A percentile compares a stretch with the other conserved stretches of the same genome.
Conservation (phyloP, 1,139 yeast genomes). For the Yamadazyma songkhlaensis region DNA sequence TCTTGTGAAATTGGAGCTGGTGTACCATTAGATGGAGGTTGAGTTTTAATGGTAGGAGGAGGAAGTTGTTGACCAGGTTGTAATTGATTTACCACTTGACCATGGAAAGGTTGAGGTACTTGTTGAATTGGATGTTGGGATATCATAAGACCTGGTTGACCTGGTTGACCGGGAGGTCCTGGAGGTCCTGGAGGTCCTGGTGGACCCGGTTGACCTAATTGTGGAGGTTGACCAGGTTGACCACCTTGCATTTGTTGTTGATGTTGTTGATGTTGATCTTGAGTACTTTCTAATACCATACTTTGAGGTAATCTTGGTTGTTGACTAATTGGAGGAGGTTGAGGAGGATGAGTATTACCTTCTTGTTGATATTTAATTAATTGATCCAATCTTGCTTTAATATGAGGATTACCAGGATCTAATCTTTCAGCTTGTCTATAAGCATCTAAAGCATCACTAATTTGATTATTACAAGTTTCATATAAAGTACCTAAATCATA, state of each 20-base stretch:
- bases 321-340: constrained; percentile 64
- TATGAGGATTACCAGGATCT: constrained; percentile 93
- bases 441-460: constrained; percentile 93
- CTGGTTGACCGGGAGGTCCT: constrained; percentile 6
- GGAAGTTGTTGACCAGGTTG: constrained; percentile 4
- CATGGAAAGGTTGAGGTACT: constrained; percentile 9
- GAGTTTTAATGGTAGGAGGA: constrained; percentile 5
- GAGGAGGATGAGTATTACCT: constrained; percentile 64
- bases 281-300: constrained; percentile 53
- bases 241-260: constrained; percentile 11
- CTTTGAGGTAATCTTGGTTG: constrained; percentile 58
- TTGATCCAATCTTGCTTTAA: constrained; percentile 87
- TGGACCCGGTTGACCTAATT: constrained; percentile 2
- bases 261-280: constrained; percentile 25
- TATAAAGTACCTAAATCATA: constrained; percentile 95
- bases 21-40: constrained; percentile 2
- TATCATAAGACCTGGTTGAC: constrained; percentile 4
- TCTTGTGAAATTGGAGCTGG: background rate
- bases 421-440: constrained; percentile 93
- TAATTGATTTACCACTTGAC: constrained; percentile 5
- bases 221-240: constrained; percentile 9
- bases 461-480: constrained; percentile 95
- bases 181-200: constrained; percentile 6
- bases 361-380: constrained; percentile 73
- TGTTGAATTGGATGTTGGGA: constrained; percentile 1